Percentiles rank a stretch among this genome's conserved stretches.
Evolutionary conservation across 345 rosid species (phyloP).

Genomic region (Luvunga scandens): DNA sequence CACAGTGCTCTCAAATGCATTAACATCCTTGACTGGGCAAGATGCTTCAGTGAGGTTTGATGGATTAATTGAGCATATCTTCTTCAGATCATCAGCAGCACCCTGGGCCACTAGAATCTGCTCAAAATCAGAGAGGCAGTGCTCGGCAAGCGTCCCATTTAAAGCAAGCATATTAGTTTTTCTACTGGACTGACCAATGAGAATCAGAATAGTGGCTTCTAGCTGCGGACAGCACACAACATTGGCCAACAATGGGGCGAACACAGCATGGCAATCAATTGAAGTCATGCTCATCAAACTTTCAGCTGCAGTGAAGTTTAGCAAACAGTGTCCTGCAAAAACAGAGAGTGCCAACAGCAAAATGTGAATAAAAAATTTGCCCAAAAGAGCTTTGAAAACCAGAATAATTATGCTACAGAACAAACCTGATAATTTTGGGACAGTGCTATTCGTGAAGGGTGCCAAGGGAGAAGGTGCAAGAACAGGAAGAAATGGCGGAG

Average conservation of each 20-base stretch:
- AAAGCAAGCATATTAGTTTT: slow-evolving; percentile 64
- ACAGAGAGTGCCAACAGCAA: slow-evolving; percentile 5
- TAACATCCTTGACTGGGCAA: slow-evolving; percentile 75
- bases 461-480: slow-evolving; percentile 89
- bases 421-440: slow-evolving; percentile 82
- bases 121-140: slow-evolving; percentile 82
- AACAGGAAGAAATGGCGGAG: slow-evolving; percentile 87
- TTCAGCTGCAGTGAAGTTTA: slow-evolving; percentile 72
- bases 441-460: slow-evolving; percentile 65
- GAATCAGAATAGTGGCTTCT: slow-evolving; percentile 70
- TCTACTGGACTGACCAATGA: slow-evolving; percentile 78
- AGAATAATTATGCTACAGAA: slow-evolving; percentile 10
- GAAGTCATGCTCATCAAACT: slow-evolving; percentile 76
- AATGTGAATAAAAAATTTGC: slow-evolving; percentile 2
- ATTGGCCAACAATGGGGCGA: slow-evolving; percentile 85
- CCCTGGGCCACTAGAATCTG: slow-evolving; percentile 78
- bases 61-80: slow-evolving; percentile 58
- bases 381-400: background rate
- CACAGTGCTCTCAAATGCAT: slow-evolving; percentile 63
- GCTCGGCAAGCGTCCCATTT: slow-evolving; percentile 56
- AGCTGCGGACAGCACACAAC: slow-evolving; percentile 97
- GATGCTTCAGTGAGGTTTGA: slow-evolving; percentile 79
- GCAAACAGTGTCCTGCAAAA: slow-evolving; percentile 59
- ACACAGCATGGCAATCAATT: slow-evolving; percentile 67
- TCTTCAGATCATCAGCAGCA: slow-evolving; percentile 49